Base-by-base conservation (phyloP, 2,329 filamentous ascomycete genomes). In the Fusarium siculi region DNA sequence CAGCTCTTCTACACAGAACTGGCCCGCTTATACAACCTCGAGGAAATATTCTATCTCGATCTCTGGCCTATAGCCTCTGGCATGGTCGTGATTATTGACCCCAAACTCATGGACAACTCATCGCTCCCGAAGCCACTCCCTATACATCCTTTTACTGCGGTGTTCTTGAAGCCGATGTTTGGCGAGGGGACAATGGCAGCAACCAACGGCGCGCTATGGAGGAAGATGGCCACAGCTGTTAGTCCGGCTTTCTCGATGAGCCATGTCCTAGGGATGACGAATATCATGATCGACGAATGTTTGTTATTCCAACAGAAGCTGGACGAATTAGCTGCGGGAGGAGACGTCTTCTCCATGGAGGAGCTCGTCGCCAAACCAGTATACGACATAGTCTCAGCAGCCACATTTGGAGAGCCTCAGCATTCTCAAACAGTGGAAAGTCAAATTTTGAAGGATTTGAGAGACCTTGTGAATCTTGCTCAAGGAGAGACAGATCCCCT, bases 291-390 rank as follows among this genome's bases (percentile, higher is more conserved):
- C 16, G 53, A 66, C 7, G 56, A 68, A 49, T 63, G 34, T 18
- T 7, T 34, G 7, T 9, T 30, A 7, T 64, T 66, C 40, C 61
- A 46, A 16, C n/a, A 23, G 7, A 62, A 32, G 3, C 23, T 74
- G 1, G 58, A 64, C 7, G 25, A 69, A 7, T 36, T 58, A 4
- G 59, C 61, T 0, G 10, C 9, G 4, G 47, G 32, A 1, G 52
- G 71, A 4, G 50, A 64, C 7, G 16, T 40, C 9, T 74, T 74
- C 18, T 72, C 71, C 6, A 60, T 72, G 64, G 71, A 74, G 15
- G 54, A 66, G 1, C 9, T 69, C 1, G 6, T 52, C 1, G 49
- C 42, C 10, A 72, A 46, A 9, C 18, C 47, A 4, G 11, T 64
- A 11, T 72, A 66, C 39, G 55, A 39, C 3, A 47, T 74, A 4